Evolutionary conservation across 2,329 filamentous ascomycete species (phyloP), one percentile per base, ranked within the genome.

Genomic region (Ophiocordyceps sinensis): DNA sequence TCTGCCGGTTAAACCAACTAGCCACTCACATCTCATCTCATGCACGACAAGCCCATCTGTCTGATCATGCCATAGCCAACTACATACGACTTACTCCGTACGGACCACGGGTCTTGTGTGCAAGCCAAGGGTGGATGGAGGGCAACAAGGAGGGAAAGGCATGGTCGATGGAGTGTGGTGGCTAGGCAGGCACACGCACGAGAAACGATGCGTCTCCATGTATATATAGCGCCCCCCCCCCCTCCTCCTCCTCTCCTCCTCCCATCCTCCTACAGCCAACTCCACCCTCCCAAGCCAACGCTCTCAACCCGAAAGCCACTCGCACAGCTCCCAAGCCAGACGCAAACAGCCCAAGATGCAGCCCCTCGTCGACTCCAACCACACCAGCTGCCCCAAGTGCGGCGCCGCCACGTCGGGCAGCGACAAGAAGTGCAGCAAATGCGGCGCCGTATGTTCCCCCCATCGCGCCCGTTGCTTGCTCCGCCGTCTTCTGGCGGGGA

Each of bases 331-430:
- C 30, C 7, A 13, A 31, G n/a, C 4, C 5, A 11, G 8, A 21
- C 32, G 5, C 17, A 31, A 31, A 31, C 11, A 31, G 9, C 4
- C 19, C 19, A 23, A 19, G 29, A 40, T 14, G 37, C 21, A 31
- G 30, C 30, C 30, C 30, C 30, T 50, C 47, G 55, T 62, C 56
- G 59, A 64, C 57, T 45, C 44, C 44, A 53, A 54, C 56, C 55
- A 62, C 53, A 50, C 54, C 43, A 49, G 55, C 51, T 77, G 73
- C 66, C 73, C 73, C 62, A 75, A 71, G 63, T 77, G 73, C 65
- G 67, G 65, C 51, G 60, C 64, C 51, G 45, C 61, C 53, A 65
- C 67, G 50, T 52, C 58, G 37, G 62, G 62, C 50, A 50, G 52
- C 35, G 50, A 51, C 61, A 77, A 77, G 71, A 66, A 63, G 45